Base-by-base conservation (phyloP, 1,139 yeast species). In the Yamadazyma diospyri region DNA sequence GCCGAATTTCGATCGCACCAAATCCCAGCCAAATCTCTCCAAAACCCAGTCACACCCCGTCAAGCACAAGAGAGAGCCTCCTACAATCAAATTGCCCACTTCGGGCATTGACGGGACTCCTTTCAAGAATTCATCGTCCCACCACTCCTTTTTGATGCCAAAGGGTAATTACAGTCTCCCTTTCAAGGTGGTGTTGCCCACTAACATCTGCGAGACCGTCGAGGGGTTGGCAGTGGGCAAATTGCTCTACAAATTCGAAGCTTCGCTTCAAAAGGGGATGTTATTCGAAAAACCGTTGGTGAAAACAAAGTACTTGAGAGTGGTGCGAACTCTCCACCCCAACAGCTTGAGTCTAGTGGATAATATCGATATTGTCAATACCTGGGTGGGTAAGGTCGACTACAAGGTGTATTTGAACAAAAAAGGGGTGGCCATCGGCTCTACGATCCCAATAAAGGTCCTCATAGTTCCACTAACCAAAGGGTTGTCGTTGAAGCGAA, bases 81-180 rank as follows among this genome's bases (percentile, higher is more conserved):
- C 37, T 51, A 18, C 50, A 2, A 41, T 45, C 14, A 35, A 51
- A 26, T 44, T 66, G 14, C 70, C 72, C 1, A 45, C 52, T 24
- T 55, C 63, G 40, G 73, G 73, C 1, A 47, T 64, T 8, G 74
- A 67, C 42, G 74, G 73, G 4, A 69, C 75, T 4, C 73, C 73
- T 4, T 66, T 64, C 38, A 54, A 54, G 28, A 39, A 46, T 11
- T 45, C 50, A 2, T 48, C 56, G 7, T 39, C 47, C 9, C 47
- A 47, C 31, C 61, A 53, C 45, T 61, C 65, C n/a, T 78, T 71
- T 46, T 54, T 69, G 10, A 57, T 81, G 19, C 81, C 81, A 0
- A 65, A 69, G 37, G 89, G 89, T 0, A 79, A 80, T 48, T 81
- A 81, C 47, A 76, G 74, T 41, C 53, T 82, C 23, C 89, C 89